These are phyloP conservation scores for Kernera saxatilis DNA, from an alignment of 345 rosid species.

Conservation along the genomic window DNA sequence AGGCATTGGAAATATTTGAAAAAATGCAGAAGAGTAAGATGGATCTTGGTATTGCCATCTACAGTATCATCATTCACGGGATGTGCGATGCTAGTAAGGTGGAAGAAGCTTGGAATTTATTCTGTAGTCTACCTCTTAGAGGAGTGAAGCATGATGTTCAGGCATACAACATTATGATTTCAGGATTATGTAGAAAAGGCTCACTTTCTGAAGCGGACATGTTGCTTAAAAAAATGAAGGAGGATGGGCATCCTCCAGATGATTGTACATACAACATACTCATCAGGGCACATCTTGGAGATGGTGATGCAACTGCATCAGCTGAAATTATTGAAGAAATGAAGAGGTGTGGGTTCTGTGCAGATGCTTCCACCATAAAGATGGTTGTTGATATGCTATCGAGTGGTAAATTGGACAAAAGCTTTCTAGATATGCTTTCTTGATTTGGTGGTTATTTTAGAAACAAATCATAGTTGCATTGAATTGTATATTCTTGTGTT, in stretches of 20 bases:
- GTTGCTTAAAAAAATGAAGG: background rate
- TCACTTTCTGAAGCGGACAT: background rate
- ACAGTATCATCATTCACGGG: background rate
- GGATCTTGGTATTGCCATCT: background rate
- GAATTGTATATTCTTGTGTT: background rate
- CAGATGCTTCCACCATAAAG: background rate
- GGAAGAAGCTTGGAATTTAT: background rate
- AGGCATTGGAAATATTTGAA: background rate
- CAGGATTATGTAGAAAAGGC: background rate
- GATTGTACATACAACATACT: background rate
- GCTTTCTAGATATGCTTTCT: background rate
- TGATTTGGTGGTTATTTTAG: background rate
- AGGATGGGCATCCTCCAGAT: background rate
- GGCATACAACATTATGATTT: background rate
- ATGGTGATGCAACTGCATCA: background rate
- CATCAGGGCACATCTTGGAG: background rate
- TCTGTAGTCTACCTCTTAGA: background rate
- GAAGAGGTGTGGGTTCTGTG: background rate
- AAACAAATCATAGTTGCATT: background rate
- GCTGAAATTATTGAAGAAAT: background rate
- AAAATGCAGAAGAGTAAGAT: background rate
- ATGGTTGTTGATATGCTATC: background rate
- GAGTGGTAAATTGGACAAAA: background rate
- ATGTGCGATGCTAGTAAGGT: background rate
- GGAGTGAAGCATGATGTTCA: background rate